These are phyloP conservation scores for Phellopilus nigrolimitatus DNA, from an alignment of 1,284 basidiomycete genomes.

Conservation along the genomic window DNA sequence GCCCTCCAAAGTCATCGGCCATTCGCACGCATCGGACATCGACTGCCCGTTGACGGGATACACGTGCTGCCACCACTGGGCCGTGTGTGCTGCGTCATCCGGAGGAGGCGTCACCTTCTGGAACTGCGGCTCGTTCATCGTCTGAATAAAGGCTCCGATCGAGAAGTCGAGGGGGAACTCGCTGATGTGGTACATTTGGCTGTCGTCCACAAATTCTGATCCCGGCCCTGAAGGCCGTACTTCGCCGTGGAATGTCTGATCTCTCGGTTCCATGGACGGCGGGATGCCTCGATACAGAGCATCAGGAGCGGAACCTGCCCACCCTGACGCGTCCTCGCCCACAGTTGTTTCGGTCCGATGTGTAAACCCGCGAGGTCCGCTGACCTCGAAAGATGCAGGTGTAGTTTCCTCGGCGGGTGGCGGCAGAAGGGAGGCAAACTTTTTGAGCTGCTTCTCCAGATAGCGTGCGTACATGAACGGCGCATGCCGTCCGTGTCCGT, in stretches of 20 bases:
- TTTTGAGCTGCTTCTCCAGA: constrained; percentile 19
- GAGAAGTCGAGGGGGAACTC: constrained; percentile 16
- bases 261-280: background rate
- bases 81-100: background rate
- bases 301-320: background rate
- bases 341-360: constrained; percentile 5
- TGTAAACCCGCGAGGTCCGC: background rate
- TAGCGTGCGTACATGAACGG: constrained; percentile 18
- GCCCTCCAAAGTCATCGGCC: constrained; percentile 14
- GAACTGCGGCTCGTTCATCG: constrained; percentile 15
- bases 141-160: constrained; percentile 14
- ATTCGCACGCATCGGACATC: constrained; percentile 2
- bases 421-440: constrained; percentile 14
- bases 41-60: constrained; percentile 12
- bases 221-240: background rate
- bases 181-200: constrained; percentile 6
- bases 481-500: constrained; percentile 13
- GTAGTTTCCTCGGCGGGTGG: background rate
- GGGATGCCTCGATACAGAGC: background rate
- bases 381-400: background rate
- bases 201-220: no score
- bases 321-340: background rate
- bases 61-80: constrained; percentile 18
- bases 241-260: constrained; percentile 2
- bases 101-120: constrained; percentile 17